Percentiles rank a stretch among this genome's conserved stretches.
Conservation (phyloP, 2,329 filamentous ascomycete genomes). For the Annulohypoxylon truncatum region DNA sequence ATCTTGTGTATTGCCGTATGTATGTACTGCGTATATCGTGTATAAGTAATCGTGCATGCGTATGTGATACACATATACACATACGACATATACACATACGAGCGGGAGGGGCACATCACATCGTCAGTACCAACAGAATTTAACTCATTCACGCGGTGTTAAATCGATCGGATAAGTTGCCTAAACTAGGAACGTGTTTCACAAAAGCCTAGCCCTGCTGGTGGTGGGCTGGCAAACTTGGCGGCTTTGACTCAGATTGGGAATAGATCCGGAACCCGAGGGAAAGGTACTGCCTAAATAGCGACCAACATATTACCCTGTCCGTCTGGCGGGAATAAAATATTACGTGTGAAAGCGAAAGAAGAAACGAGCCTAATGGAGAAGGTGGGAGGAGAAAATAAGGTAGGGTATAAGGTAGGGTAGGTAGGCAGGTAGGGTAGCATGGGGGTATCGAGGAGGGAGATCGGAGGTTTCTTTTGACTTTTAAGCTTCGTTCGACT, state of each 20-base stretch:
- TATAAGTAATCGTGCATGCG: slow-evolving; percentile 3
- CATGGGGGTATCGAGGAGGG: slow-evolving; percentile 9
- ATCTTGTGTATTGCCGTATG: neutral
- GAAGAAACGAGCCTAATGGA: slow-evolving; percentile 24
- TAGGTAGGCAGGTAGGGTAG: slow-evolving; percentile 5
- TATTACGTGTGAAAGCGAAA: slow-evolving; percentile 8
- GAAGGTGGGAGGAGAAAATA: slow-evolving; percentile 34
- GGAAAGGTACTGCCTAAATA: slow-evolving; percentile 40
- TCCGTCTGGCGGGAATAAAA: slow-evolving; percentile 31
- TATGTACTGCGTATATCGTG: too few relatives aligned
- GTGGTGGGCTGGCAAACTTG: slow-evolving; percentile 27
- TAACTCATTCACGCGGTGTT: slow-evolving; percentile 28
- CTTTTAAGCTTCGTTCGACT: slow-evolving; percentile 42
- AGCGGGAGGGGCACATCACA: slow-evolving; percentile 22
- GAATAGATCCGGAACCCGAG: slow-evolving; percentile 37
- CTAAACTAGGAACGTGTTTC: slow-evolving; percentile 32
- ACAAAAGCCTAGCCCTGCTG: slow-evolving; percentile 19
- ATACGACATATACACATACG: neutral
- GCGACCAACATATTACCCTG: slow-evolving; percentile 27
- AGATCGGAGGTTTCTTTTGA: slow-evolving; percentile 42
- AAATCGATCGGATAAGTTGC: slow-evolving; percentile 35
- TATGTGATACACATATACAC: neutral
- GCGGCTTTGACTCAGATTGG: slow-evolving; percentile 35
- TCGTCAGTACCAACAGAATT: slow-evolving; percentile 22
- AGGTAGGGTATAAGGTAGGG: slow-evolving; percentile 4